phyloP scores from a whole-genome alignment of 2,329 filamentous ascomycete genomes.

The Penicillium sp. region DNA sequence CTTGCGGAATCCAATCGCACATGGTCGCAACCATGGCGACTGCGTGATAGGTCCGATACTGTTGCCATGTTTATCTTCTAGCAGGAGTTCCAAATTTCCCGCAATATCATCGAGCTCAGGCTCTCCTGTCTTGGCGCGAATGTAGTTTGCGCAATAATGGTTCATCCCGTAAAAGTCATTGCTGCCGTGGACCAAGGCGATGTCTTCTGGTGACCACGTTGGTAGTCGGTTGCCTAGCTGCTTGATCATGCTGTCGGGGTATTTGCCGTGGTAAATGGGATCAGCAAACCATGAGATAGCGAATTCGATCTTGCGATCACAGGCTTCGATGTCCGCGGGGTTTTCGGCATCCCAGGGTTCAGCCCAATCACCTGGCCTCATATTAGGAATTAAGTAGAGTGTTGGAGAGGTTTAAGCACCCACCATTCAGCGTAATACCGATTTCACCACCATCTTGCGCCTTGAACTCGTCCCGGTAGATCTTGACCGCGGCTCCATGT shows the following conservation, averaged over 20 bases:
- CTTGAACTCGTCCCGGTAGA: conserved; percentile 81
- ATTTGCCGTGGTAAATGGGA: conserved; percentile 79
- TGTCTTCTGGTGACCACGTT: conserved; percentile 69
- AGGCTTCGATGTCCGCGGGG: conserved; percentile 70
- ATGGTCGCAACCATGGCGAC: conserved; percentile 75
- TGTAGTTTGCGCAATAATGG: conserved; percentile 86
- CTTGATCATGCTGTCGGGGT: conserved; percentile 77
- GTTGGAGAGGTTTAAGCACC: conserved; percentile 10
- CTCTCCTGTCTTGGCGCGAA: conserved; percentile 66
- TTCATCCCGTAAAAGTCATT: conserved; percentile 97
- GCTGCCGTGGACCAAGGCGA: conserved; percentile 72
- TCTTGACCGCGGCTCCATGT: conserved; percentile 76
- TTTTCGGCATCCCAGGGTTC: conserved; percentile 81
- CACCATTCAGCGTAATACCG: conserved; percentile 82
- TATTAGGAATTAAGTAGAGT: neutral
- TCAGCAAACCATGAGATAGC: conserved; percentile 86
- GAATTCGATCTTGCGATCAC: conserved; percentile 80
- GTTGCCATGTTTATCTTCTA: conserved; percentile 68
- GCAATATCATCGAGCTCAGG: conserved; percentile 65
- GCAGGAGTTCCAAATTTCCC: conserved; percentile 72
- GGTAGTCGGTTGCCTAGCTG: conserved; percentile 78
- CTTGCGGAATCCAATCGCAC: conserved; percentile 72
- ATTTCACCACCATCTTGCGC: conserved; percentile 69
- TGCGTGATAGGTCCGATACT: conserved; percentile 80
- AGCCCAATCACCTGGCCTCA: conserved; percentile 62